These are phyloP conservation scores for Linum tenue DNA, from an alignment of 345 rosid species.

Conservation along the genomic window DNA sequence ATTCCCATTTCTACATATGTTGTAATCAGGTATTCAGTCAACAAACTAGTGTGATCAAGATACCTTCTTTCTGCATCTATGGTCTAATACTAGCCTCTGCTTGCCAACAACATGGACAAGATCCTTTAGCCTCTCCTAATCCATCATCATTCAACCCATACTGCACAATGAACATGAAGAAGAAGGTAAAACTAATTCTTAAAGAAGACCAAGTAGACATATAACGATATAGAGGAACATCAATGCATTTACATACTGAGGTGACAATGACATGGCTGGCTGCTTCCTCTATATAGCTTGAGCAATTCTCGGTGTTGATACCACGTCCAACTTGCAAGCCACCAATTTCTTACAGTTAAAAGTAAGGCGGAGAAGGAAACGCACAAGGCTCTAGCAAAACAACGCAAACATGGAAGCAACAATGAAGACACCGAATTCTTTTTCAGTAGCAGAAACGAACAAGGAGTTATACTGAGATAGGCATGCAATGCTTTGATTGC, in stretches of 20 bases:
- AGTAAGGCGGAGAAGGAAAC: conserved; percentile 41
- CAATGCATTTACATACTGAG: conserved; percentile 55
- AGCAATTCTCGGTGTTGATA: conserved; percentile 52
- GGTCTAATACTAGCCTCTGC: conserved; percentile 75
- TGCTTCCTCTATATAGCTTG: conserved; percentile 73
- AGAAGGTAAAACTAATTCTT: too few relatives aligned
- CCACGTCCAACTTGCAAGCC: conserved; percentile 98
- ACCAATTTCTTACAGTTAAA: conserved; percentile 55
- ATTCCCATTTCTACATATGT: neutral
- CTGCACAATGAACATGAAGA: too few relatives aligned
- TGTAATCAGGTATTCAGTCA: neutral
- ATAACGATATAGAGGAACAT: conserved; percentile 6
- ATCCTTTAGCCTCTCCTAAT: conserved; percentile 66
- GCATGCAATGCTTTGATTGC: conserved; percentile 70
- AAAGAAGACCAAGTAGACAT: too few relatives aligned
- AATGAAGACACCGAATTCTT: neutral
- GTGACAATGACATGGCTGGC: conserved; percentile 97
- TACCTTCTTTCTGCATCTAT: conserved; percentile 96
- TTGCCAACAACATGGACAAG: conserved; percentile 70
- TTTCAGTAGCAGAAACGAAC: neutral
- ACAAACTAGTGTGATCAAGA: neutral
- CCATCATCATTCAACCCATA: conserved; percentile 87
- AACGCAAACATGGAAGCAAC: too few relatives aligned
- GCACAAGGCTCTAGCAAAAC: too few relatives aligned
- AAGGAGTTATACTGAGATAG: conserved; percentile 55